Percentiles rank a stretch among this genome's conserved stretches.
Conservation (phyloP, 768 basidiomycete species). For the Leucocoprinus sp. region DNA sequence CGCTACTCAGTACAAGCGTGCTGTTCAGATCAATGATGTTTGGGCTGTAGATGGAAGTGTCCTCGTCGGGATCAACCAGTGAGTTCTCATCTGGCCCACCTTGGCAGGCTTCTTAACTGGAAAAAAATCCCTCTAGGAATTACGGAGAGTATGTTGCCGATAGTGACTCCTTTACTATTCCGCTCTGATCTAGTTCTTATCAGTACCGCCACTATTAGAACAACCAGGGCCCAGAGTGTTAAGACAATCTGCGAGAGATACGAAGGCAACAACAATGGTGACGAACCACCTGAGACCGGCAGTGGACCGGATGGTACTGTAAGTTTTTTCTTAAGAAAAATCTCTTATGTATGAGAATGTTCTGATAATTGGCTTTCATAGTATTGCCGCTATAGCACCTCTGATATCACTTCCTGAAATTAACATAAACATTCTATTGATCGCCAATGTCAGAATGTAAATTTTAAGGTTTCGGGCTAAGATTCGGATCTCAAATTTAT, state of each 20-base stretch:
- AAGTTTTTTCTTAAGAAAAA: slow-evolving; percentile 5
- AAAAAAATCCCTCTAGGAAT: slow-evolving; percentile 17
- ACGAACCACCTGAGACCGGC: slow-evolving; percentile 22
- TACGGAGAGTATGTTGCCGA: slow-evolving; percentile 25
- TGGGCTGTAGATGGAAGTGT: slow-evolving; percentile 25
- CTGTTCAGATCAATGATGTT: slow-evolving; percentile 24
- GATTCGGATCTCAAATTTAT: too few species aligned
- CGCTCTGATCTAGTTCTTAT: not conserved
- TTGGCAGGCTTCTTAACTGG: not conserved
- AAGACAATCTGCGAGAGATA: slow-evolving; percentile 25
- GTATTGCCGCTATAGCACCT: slow-evolving; percentile 22
- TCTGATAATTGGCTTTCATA: slow-evolving; percentile 1
- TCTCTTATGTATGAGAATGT: not conserved
- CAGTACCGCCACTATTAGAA: slow-evolving; percentile 26
- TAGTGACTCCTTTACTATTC: not conserved
- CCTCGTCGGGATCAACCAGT: slow-evolving; percentile 27
- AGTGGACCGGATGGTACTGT: slow-evolving; percentile 26
- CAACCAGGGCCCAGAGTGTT: slow-evolving; percentile 22
- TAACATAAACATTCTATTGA: not conserved
- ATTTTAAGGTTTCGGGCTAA: too few species aligned
- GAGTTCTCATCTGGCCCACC: slow-evolving; percentile 9
- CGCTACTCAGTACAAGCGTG: slow-evolving; percentile 22
- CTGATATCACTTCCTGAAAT: slow-evolving; percentile 20
- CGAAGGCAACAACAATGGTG: slow-evolving; percentile 23
- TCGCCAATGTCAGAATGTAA: too few species aligned